Conservation (phyloP, 192 early-diverging fungal species). For the Coemansia sp. region DNA sequence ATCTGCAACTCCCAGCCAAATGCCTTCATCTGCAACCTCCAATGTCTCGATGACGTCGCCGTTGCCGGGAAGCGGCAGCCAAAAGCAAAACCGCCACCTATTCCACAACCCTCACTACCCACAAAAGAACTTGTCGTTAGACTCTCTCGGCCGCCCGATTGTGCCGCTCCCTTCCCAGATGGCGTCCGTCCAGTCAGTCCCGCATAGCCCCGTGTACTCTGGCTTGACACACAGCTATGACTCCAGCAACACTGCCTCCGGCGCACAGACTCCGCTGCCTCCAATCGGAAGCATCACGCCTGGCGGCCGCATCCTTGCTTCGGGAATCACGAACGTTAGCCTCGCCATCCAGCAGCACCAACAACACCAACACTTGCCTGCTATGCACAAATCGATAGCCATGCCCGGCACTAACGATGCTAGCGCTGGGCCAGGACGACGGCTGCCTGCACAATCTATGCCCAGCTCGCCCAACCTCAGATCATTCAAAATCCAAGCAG, state of each 20-base stretch:
- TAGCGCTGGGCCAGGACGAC: slow-evolving; percentile 2
- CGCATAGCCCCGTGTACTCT: slow-evolving; percentile 17
- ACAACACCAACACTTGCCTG: slow-evolving; percentile 2
- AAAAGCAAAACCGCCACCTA: not conserved
- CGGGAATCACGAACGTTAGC: slow-evolving; percentile 1
- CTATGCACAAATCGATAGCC: not conserved
- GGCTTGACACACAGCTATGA: slow-evolving; percentile 2
- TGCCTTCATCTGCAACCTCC: not conserved
- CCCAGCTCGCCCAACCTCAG: slow-evolving; percentile 44
- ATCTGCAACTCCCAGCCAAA: not conserved
- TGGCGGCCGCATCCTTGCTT: not conserved
- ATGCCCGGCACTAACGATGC: not conserved
- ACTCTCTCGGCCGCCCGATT: slow-evolving; percentile 5
- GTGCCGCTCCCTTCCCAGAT: not conserved
- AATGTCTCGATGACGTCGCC: not conserved
- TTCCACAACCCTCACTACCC: not conserved
- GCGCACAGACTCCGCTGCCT: slow-evolving; percentile 18
- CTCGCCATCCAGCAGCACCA: slow-evolving; percentile 4
- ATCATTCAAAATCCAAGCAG: not conserved
- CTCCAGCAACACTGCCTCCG: not conserved
- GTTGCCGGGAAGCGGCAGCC: not conserved
- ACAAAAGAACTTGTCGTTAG: not conserved
- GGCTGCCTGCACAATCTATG: slow-evolving; percentile 41
- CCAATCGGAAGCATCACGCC: slow-evolving; percentile 23
- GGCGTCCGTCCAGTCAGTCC: slow-evolving; percentile 11